Evolutionary conservation across 108 stramenopile species (phyloP), one percentile per base, ranked within the genome.

Genomic region (Bacterosira constricta): DNA sequence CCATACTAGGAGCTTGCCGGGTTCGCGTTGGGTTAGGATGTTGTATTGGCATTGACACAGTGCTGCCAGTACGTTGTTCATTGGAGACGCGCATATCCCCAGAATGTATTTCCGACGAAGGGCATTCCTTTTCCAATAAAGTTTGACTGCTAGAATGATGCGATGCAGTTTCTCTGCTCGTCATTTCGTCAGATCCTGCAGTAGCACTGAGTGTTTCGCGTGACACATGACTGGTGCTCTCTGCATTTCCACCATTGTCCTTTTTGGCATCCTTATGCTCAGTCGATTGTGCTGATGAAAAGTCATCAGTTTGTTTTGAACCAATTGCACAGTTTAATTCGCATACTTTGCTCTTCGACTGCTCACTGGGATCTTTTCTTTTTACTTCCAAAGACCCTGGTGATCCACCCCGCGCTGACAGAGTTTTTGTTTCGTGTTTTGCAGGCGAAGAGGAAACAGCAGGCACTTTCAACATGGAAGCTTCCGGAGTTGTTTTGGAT

Each of bases 1-100:
- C 31, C 42, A 69, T 54, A 32, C 55, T 69, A 4, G 36, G 63
- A 4, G 62, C 3, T 35, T 57, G 54, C 21, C 2, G 20, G n/a
- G 23, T 46, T 49, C 18, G 36, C 20, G 29, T 1, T 54, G 27
- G 17, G 17, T 54, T 13, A 34, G 53, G 25, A 54, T 34, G 17
- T 30, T 38, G 32, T 36, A 32, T 56, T 18, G 34, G 5, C 29
- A 56, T 56, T 32, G 17, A n/a, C 3, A 35, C 53, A 2, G 5
- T 34, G 53, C 11, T 30, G 29, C 31, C 53, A n/a, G 13, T 5
- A 30, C 8, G 27, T 30, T 32, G 1, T n/a, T 54, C 29, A 26
- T 30, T 32, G n/a, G n/a, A n/a, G n/a, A n/a, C n/a, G n/a, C n/a
- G n/a, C n/a, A n/a, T n/a, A n/a, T n/a, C n/a, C n/a, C n/a, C n/a